Evolutionary conservation across 257 asterid genomes (phyloP).

Genomic region (Gardenia jasminoides): DNA sequence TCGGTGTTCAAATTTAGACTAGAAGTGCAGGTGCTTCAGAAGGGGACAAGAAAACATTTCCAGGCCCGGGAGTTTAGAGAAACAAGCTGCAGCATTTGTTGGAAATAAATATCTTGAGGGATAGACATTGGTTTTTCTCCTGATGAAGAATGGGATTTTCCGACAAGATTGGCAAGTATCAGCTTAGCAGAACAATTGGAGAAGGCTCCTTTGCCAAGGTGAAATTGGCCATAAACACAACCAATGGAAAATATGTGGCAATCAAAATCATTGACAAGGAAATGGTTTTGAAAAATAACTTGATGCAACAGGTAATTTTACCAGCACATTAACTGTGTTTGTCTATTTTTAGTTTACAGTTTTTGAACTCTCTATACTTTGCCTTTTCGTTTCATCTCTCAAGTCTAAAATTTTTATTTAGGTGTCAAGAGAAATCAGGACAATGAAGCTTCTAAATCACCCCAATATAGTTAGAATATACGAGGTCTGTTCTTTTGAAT

Average conservation of each 20-base stretch:
- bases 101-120: background rate
- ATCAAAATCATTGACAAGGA: slow-evolving; percentile 30
- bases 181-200: slow-evolving; percentile 28
- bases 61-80: background rate
- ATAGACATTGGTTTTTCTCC: background rate
- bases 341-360: background rate
- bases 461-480: slow-evolving; percentile 27
- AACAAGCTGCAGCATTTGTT: background rate
- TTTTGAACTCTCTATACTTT: background rate
- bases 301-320: slow-evolving; percentile 23
- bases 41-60: background rate
- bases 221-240: slow-evolving; percentile 24
- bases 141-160: slow-evolving; percentile 18
- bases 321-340: background rate
- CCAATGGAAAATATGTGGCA: slow-evolving; percentile 28
- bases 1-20: background rate
- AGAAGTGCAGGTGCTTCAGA: background rate
- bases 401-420: background rate
- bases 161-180: slow-evolving; percentile 27
- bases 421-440: slow-evolving; percentile 28
- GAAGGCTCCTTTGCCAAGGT: slow-evolving; percentile 36
- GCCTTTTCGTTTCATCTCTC: background rate
- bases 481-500: slow-evolving; percentile 13
- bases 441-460: slow-evolving; percentile 29
- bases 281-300: slow-evolving; percentile 22